A percentile compares a stretch with the other conserved stretches of the same genome.
Conservation (phyloP, 257 asterid genomes). For the Fraxinus excelsior region DNA sequence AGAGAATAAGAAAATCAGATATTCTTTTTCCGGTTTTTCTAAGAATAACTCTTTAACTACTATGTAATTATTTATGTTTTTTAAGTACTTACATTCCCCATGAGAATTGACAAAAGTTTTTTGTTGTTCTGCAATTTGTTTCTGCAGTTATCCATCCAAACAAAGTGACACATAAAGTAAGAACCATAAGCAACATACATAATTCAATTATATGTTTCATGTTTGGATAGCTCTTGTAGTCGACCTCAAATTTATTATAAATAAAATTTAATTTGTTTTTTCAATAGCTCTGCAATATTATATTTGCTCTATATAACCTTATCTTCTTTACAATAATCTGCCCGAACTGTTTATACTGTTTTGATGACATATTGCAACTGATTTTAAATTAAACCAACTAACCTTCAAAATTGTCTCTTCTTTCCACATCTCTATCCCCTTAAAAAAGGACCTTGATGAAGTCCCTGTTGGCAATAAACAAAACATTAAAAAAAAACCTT, state of each 20-base stretch:
- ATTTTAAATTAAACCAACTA: conserved; percentile 19
- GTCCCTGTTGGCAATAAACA: conserved; percentile 60
- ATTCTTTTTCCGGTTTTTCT: neutral
- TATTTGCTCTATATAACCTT: neutral
- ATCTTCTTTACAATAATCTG: neutral
- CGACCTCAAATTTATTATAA: neutral
- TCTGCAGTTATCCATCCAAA: conserved; percentile 51
- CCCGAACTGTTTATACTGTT: neutral
- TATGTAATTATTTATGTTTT: neutral
- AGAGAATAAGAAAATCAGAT: neutral
- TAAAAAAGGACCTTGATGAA: conserved; percentile 80
- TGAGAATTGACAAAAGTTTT: conserved; percentile 55
- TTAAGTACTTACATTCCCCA: conserved; percentile 69
- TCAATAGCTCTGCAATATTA: neutral
- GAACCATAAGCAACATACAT: neutral
- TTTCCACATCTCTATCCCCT: conserved; percentile 97
- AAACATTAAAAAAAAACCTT: conserved; percentile 2
- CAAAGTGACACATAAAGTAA: neutral
- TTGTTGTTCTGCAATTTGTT: conserved; percentile 49
- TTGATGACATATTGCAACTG: neutral
- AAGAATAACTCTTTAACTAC: neutral
- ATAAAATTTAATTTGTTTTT: neutral
- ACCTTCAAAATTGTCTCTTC: conserved; percentile 83
- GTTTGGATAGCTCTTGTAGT: neutral
- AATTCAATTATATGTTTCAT: neutral